Evolutionary conservation across 2,329 filamentous ascomycete species (phyloP).

Genomic region (Capronia coronata): DNA sequence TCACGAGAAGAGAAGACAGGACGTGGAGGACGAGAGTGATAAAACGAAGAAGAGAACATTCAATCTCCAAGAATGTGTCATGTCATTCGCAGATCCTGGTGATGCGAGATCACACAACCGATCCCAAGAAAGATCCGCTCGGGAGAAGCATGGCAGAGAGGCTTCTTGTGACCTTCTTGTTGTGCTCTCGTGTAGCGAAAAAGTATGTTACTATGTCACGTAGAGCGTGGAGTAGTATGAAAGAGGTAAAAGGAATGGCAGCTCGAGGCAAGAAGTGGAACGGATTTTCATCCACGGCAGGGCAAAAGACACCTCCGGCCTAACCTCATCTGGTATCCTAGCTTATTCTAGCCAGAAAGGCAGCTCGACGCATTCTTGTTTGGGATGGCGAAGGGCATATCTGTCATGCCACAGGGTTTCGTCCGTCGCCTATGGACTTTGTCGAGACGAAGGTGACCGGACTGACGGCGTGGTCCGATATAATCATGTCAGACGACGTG

Average conservation of each 20-base stretch:
- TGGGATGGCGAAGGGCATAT: no score
- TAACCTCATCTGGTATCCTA: not conserved
- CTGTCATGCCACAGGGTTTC: no score
- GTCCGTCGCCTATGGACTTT: no score
- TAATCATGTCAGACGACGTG: no score
- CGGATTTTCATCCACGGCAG: no score
- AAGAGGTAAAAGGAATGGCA: not conserved
- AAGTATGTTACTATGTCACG: not conserved
- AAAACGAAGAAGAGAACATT: not conserved
- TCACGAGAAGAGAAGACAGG: not conserved
- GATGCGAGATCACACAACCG: not conserved
- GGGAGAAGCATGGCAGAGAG: not conserved
- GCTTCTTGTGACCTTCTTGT: not conserved
- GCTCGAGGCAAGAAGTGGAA: not conserved
- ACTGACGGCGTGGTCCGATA: not conserved
- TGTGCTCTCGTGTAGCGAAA: not conserved
- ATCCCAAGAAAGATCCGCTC: not conserved
- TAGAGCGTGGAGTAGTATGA: not conserved
- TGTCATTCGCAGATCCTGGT: not conserved
- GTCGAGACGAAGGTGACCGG: not conserved
- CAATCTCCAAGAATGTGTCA: not conserved
- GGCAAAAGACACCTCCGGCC: not conserved
- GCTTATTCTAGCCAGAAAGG: not conserved
- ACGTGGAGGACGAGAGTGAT: not conserved
- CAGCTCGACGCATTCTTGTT: no score